phyloP scores from a whole-genome alignment of 129 eudicot genomes.

The sunflower (Helianthus annuus) region DNA sequence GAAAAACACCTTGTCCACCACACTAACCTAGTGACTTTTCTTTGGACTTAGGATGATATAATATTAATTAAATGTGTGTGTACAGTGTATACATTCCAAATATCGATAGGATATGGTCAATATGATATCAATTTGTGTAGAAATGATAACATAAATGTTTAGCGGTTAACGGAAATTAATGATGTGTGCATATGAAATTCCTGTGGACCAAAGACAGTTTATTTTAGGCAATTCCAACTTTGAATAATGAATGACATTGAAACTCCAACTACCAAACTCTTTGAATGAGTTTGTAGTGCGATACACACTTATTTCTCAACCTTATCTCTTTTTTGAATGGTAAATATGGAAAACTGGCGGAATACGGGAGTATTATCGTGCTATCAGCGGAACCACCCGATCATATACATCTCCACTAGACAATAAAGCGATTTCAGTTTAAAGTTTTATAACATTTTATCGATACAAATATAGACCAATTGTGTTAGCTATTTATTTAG shows the following conservation, averaged over 20 bases:
- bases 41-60: too few species aligned
- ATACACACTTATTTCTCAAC: constrained; percentile 12
- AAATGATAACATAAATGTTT: neutral
- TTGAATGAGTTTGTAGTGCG: constrained; percentile 17
- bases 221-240: constrained; percentile 20
- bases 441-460: too few species aligned
- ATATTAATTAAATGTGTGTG: too few species aligned
- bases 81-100: neutral
- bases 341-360: too few species aligned
- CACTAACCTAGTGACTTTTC: too few species aligned
- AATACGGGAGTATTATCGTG: too few species aligned
- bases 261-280: constrained; percentile 29
- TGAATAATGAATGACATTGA: constrained; percentile 35
- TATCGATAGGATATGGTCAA: neutral
- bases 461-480: too few species aligned
- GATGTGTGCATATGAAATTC: constrained; percentile 18
- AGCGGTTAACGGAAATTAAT: neutral
- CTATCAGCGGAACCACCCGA: too few species aligned
- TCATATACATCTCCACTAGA: too few species aligned
- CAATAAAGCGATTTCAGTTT: neutral
- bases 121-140: neutral
- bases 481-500: too few species aligned
- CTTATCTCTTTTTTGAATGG: neutral
- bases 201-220: constrained; percentile 30
- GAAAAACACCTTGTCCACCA: too few species aligned